Base-by-base conservation (phyloP, 2,329 filamentous ascomycete genomes). In the Apiospora malaysiana region DNA sequence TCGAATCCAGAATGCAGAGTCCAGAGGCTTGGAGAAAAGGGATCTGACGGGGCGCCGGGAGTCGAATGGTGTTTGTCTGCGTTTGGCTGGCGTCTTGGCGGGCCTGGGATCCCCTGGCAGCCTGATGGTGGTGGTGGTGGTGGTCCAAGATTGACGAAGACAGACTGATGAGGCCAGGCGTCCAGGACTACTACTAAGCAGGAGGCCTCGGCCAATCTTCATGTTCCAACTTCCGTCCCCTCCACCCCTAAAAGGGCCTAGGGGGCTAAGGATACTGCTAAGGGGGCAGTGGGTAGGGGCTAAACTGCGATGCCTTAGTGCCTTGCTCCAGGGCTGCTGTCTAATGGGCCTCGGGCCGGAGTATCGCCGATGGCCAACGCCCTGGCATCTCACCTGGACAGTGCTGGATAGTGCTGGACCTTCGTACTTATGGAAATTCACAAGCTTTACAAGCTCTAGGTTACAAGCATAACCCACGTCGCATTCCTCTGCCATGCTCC, bases 301-400 rank as follows among this genome's bases (percentile, higher is more conserved):
- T 59, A 59, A 37, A 59, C 51, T 10, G 51, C 51, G 37, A 37
- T 59, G 27, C 51, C 18, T 59, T 59, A 59, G 51, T 59, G 51
- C 27, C 51, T 21, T 7, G 1, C 51, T 59, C 27, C 25, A 56
- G 25, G 25, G 49, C 51, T 59, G 27, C 37, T 37, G 51, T 27
- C 49, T 32, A 32, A 25, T 27, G 49, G 49, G 51, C 51, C 51
- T 59, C 51, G 51, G 51, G 37, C 51, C 51, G 51, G 25, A 37
- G 51, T 59, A 59, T 59, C 51, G 51, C 51, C 51, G 51, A 59
- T 4, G 2, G 27, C 18, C 14, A 25, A 27, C 47, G 10, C 47
- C 47, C 16, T n/a, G n/a, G n/a, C n/a, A n/a, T n/a, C n/a, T n/a
- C n/a, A n/a, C n/a, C n/a, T n/a, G n/a, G n/a, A n/a, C n/a, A n/a